phyloP scores from a whole-genome alignment of 345 rosid species.

The Eucalyptus melliodora region DNA sequence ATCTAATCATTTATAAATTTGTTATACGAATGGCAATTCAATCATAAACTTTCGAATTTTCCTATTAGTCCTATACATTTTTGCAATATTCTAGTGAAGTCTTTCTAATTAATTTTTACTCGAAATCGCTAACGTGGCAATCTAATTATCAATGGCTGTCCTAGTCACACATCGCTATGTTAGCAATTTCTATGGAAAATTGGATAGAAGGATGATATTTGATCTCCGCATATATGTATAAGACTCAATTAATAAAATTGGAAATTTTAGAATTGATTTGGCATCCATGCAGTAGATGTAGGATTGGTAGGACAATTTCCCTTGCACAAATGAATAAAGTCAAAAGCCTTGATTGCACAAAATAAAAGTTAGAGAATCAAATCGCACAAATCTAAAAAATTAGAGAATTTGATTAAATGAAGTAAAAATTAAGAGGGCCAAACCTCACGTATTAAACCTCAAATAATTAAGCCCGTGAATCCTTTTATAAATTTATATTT shows the following conservation, averaged over 20 bases:
- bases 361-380: neutral
- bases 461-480: neutral
- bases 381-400: too few relatives aligned
- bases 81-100: neutral
- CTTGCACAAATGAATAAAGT: neutral
- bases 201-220: neutral
- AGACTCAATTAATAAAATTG: neutral
- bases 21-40: fast-evolving
- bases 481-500: neutral
- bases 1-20: too few relatives aligned
- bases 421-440: neutral
- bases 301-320: neutral
- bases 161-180: fast-evolving
- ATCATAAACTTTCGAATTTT: too few relatives aligned
- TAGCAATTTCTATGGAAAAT: too few relatives aligned
- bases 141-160: neutral
- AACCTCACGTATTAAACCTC: neutral
- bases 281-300: fast-evolving
- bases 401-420: neutral
- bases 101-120: neutral
- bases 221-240: fast-evolving
- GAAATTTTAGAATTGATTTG: too few relatives aligned
- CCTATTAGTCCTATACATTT: neutral
- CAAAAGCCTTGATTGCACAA: neutral
- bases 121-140: fast-evolving